Percentiles rank a stretch among this genome's conserved stretches.
These are phyloP conservation scores for Huntiella decipiens DNA, from an alignment of 2,329 filamentous ascomycete genomes.

Conservation along the genomic window DNA sequence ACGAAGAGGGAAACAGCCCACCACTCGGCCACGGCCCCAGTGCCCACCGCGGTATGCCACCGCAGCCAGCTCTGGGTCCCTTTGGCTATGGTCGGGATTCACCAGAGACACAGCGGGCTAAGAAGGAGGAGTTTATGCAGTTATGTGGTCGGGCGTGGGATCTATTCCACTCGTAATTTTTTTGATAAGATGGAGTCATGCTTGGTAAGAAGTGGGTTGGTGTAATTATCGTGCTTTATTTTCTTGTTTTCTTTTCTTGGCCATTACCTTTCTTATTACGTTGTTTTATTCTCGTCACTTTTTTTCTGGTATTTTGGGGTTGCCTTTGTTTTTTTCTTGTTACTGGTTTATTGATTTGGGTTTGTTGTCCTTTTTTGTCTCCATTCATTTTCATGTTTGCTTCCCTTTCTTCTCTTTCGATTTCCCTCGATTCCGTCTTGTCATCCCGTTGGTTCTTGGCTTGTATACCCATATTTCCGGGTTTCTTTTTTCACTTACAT, in stretches of 20 bases:
- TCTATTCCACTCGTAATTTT: slow-evolving; percentile 63
- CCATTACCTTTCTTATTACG: background rate
- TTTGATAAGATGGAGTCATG: background rate
- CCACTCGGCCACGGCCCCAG: slow-evolving; percentile 60
- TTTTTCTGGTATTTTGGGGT: slow-evolving; percentile 1
- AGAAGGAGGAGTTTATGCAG: slow-evolving; percentile 81
- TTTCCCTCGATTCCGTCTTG: background rate
- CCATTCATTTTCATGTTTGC: background rate
- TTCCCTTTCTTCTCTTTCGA: background rate
- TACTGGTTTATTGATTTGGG: background rate
- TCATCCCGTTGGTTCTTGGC: too few relatives aligned
- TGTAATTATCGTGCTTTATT: slow-evolving; percentile 4
- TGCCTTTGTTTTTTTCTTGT: slow-evolving; percentile 1
- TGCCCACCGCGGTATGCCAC: slow-evolving; percentile 22
- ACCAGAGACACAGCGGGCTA: slow-evolving; percentile 62
- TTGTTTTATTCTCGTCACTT: background rate
- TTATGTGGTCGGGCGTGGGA: slow-evolving; percentile 89
- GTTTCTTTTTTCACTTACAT: too few relatives aligned
- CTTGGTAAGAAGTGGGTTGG: background rate
- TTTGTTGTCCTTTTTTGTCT: slow-evolving; percentile 1
- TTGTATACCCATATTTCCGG: background rate
- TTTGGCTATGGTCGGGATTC: slow-evolving; percentile 70
- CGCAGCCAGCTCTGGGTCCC: slow-evolving; percentile 31
- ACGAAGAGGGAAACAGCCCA: slow-evolving; percentile 79
- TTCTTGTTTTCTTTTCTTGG: background rate